A percentile compares a stretch with the other conserved stretches of the same genome.
These are phyloP conservation scores for Pichia scutulata DNA, from an alignment of 805 yeast genomes.

Conservation along the genomic window DNA sequence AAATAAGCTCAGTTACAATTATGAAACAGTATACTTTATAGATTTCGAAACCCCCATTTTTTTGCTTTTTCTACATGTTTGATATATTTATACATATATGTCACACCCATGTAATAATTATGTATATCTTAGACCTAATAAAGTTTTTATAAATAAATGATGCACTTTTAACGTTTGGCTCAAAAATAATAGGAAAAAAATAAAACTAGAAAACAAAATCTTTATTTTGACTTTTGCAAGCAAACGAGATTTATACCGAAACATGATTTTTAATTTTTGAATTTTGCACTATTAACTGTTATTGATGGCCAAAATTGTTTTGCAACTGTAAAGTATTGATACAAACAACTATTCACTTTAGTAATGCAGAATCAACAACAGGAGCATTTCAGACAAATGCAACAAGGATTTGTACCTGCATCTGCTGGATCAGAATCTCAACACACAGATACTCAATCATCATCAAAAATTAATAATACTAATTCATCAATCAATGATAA, in stretches of 20 bases:
- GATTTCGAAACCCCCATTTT: neutral
- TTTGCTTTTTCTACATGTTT: neutral
- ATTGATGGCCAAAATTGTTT: neutral
- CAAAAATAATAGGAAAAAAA: no score
- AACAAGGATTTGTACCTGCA: neutral
- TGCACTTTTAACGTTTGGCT: no score
- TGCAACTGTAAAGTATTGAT: neutral
- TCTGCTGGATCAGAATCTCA: neutral
- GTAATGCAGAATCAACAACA: neutral
- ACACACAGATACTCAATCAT: neutral
- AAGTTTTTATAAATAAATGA: no score
- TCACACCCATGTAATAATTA: no score
- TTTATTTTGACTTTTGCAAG: neutral
- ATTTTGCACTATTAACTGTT: neutral
- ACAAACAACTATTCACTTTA: neutral
- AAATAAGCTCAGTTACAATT: neutral
- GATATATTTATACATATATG: no score
- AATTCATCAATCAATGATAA: slow-evolving; percentile 54
- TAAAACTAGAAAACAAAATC: no score
- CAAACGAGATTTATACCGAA: neutral
- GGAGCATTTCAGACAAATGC: neutral
- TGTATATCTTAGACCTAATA: no score
- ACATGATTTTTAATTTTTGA: neutral
- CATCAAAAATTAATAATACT: neutral
- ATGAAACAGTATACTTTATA: neutral